Conservation (phyloP, 2,329 filamentous ascomycete genomes). For the Aspergillus sp. region DNA sequence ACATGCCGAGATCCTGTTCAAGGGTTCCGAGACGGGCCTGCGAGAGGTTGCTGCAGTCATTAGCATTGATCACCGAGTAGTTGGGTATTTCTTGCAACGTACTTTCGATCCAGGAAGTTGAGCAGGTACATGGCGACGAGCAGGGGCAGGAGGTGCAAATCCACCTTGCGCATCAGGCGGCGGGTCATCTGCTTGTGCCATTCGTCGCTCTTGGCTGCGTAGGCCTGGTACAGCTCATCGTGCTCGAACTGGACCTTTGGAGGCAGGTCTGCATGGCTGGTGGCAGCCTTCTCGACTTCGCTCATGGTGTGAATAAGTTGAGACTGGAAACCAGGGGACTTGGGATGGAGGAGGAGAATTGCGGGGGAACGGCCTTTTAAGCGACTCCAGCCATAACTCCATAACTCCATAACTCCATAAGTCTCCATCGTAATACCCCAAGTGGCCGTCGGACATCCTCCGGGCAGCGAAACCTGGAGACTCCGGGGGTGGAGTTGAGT, state of each 20-base stretch:
- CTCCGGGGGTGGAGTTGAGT: not conserved
- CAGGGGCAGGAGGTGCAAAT: constrained; percentile 29
- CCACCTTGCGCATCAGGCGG: constrained; percentile 27
- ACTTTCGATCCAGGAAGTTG: constrained; percentile 35
- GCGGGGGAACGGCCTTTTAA: not conserved
- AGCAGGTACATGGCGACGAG: constrained; percentile 33
- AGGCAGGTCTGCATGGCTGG: not conserved
- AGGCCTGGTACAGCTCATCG: constrained; percentile 27
- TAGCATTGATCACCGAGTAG: not conserved
- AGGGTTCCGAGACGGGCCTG: constrained; percentile 56
- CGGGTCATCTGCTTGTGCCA: constrained; percentile 28
- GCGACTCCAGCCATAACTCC: not conserved
- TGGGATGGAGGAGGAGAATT: not conserved
- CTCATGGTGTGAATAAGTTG: not conserved
- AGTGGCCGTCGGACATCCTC: not conserved
- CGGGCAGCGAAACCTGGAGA: not conserved
- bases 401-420: not conserved
- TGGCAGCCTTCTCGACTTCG: constrained; percentile 6
- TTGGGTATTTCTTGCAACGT: not conserved
- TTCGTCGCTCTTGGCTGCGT: constrained; percentile 25
- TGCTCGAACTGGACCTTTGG: constrained; percentile 15
- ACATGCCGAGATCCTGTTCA: constrained; percentile 55
- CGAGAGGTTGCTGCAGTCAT: constrained; percentile 45
- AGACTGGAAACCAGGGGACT: not conserved
- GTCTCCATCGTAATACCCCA: not conserved